Percentiles rank a stretch among this genome's conserved stretches.
These are phyloP conservation scores for Dendrobium huoshanense DNA, from an alignment of 106 monocot species.

Conservation along the genomic window DNA sequence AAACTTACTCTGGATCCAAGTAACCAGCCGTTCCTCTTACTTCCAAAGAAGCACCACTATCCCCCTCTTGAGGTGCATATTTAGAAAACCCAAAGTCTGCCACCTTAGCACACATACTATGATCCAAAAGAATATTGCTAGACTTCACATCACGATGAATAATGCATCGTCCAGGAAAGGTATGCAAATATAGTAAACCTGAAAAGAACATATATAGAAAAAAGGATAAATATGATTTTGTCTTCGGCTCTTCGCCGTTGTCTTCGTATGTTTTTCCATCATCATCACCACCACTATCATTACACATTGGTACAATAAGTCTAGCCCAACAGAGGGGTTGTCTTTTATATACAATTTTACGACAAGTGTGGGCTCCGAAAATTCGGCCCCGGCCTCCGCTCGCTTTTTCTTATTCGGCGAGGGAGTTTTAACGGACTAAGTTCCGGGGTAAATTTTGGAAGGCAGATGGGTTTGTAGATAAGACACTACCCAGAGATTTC, in stretches of 20 bases:
- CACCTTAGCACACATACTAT: conserved; percentile 53
- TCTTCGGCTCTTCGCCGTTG: neutral
- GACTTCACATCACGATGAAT: conserved; percentile 63
- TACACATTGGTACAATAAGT: neutral
- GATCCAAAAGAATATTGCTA: conserved; percentile 64
- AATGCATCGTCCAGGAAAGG: conserved; percentile 42
- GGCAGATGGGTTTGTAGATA: too few relatives aligned
- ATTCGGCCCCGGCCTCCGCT: too few relatives aligned
- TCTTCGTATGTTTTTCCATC: neutral
- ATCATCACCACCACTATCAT: neutral
- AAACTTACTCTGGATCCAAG: conserved; percentile 67
- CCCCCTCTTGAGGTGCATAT: conserved; percentile 63
- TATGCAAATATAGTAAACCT: conserved; percentile 54
- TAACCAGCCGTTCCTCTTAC: conserved; percentile 71
- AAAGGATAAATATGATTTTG: neutral
- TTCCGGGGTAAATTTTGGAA: too few relatives aligned
- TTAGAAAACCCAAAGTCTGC: conserved; percentile 67
- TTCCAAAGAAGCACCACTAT: conserved; percentile 56
- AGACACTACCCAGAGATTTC: too few relatives aligned
- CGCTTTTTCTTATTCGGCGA: too few relatives aligned
- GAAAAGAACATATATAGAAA: neutral
- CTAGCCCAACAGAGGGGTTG: neutral
- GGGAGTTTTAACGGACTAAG: too few relatives aligned
- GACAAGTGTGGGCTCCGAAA: too few relatives aligned
- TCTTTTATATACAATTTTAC: neutral